phyloP scores from a whole-genome alignment of 2,329 filamentous ascomycete genomes.

The Penicillium vulpinum region DNA sequence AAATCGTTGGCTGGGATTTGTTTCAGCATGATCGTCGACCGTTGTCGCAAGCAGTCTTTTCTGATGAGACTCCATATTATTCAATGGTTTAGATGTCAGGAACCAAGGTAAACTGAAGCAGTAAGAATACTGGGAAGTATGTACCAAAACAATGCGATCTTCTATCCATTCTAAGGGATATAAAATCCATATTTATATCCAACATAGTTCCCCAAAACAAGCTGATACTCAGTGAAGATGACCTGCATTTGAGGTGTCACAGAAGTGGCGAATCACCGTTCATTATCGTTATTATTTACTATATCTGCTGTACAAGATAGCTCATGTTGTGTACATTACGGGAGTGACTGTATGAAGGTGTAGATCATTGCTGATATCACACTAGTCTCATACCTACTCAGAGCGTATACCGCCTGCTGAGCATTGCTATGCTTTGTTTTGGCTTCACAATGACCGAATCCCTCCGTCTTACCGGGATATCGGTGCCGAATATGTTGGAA shows the following conservation, averaged over 20 bases:
- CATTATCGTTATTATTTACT: background rate
- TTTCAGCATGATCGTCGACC: constrained; percentile 4
- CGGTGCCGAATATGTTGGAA: background rate
- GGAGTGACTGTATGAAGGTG: background rate
- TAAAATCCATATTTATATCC: background rate
- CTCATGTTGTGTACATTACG: background rate
- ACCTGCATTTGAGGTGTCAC: background rate
- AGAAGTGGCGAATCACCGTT: background rate
- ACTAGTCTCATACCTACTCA: background rate
- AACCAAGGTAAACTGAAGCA: background rate
- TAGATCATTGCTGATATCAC: background rate
- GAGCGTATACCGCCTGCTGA: background rate
- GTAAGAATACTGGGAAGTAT: background rate
- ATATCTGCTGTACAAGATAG: background rate
- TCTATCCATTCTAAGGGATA: background rate
- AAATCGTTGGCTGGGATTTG: constrained; percentile 12
- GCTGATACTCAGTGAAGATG: background rate
- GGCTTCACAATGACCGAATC: background rate
- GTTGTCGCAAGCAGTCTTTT: constrained; percentile 17
- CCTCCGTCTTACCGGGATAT: background rate
- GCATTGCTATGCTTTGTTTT: constrained; percentile 3
- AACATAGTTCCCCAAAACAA: background rate
- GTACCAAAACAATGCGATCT: background rate
- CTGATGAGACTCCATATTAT: background rate
- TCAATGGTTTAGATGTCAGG: background rate